Evolutionary conservation across 305 asterid genomes (phyloP), one percentile per base, ranked within the genome.

Genomic region (Stenogyne calaminthoides): DNA sequence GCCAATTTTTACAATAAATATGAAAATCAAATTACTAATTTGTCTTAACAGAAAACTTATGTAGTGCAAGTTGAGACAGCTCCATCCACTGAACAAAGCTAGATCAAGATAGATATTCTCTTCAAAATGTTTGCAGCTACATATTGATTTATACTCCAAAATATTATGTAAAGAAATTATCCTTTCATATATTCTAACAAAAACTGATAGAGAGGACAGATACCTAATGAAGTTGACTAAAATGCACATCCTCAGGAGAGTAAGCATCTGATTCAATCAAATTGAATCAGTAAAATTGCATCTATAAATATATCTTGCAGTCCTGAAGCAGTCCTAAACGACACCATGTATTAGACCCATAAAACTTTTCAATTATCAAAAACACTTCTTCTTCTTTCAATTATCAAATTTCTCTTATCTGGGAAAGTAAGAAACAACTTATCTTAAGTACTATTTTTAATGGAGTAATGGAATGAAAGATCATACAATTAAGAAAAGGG

Each of bases 31-130:
- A 10, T 62, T 51, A 59, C 29, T 59, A 37, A 19, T 6, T 34
- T 32, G 55, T 57, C 42, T 39, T 11, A 11, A 16, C 46, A 52
- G 39, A 52, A 58, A 69, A 22, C 51, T 16, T 57, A 60, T 40
- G 29, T 59, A 61, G 78, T 54, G 58, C 20, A 42, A 55, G 52
- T 58, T 29, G 15, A 42, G 19, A 57, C 37, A 6, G 40, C 42
- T 64, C 27, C 49, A 65, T 76, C 40, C 37, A 54, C 11, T 77
- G 69, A 58, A 46, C 10, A 34, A 55, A 61, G 67, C 49, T 20
- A 69, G 58, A 64, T 37, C 49, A 40, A n/a, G 44, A 36, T 32
- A 15, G 14, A 34, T 25, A 59, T 37, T 67, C n/a, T 36, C 52
- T 49, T 6, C 3, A 68, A 9, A 44, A 3, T 2, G 15, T 44